Evolutionary conservation across 2,329 filamentous ascomycete species (phyloP), one percentile per base, ranked within the genome.

Genomic region (Colletotrichum euphorbiae): DNA sequence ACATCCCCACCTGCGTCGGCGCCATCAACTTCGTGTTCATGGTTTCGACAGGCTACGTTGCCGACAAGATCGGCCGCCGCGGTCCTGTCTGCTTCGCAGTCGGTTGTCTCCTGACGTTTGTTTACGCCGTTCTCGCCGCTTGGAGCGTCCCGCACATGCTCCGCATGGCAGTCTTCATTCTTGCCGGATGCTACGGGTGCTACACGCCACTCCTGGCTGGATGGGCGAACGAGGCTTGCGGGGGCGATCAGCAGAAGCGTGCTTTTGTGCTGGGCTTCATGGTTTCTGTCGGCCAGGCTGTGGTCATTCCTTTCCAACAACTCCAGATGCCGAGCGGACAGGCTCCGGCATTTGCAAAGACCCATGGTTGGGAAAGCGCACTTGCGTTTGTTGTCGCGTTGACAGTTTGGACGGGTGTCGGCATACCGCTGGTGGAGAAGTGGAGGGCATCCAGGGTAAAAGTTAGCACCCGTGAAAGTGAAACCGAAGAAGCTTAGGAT

Each of bases 1-100:
- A 80, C 70, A 83, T 83, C 38, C 80, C 82, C 2, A 84, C 82
- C 0, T 73, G 76, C 24, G 77, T 82, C 33, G 79, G 79, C 38
- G 81, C 81, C 9, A 74, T 82, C 71, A 82, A 81, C 70, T 79
- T 82, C 60, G 70, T 81, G 50, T 76, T 80, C 66, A 82, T 82
- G 79, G 55, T 78, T 12, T 72, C 76, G 2, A 78, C 78, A 2
- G 79, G 79, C 2, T 77, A 72, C 33, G 59, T 77, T 6, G 75
- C 79, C 21, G 79, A 80, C 70, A 75, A 79, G 69, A 73, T 81
- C 15, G 74, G 78, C 9, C 71, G 75, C 3, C 78, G 80, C 11
- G 74, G 75, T 0, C 77, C 79, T 3, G 78, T 79, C 5, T 80
- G 77, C 58, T 69, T 79, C n/a, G 75, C 70, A 3, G 75, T 80